Base-by-base conservation (phyloP, 805 yeast genomes). In the Wickerhamiella alocasiicola region DNA sequence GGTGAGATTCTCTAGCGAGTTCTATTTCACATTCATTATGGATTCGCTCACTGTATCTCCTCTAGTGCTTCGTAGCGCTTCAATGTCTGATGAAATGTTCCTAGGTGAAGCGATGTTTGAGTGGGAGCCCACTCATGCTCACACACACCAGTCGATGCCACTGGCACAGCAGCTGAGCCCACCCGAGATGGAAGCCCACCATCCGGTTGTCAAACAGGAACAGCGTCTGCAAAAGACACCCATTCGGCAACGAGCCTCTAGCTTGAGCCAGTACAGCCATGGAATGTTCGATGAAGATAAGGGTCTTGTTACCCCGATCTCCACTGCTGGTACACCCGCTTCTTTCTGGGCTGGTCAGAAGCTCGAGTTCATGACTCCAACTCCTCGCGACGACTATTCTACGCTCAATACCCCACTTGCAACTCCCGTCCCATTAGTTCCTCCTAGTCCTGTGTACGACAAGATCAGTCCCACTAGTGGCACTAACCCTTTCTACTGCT, bases 401-500 rank as follows among this genome's bases (percentile, higher is more conserved):
- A 20, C 34, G 9, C 34, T 30, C 32, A 32, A 44, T 28, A 39
- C 45, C 39, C 46, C 47, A n/a, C 26, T 39, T 28, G 28, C 42
- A 27, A 36, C 46, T 28, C 46, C 46, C 11, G 33, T 35, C 18
- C 40, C 46, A 6, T 34, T 43, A 16, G 35, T 18, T 11, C 41
- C 41, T n/a, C 16, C 34, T 18, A 23, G 29, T 19, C 35, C 34
- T 6, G 13, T 37, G 24, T 37, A 19, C 26, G 38, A 34, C 30
- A 25, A 24, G 23, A 24, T 16, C 30, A 37, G 35, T 20, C 35
- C 41, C 11, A 15, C 26, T 18, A 26, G 25, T 12, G 32, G 42
- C 26, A 32, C 43, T n/a, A 59, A 59, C 43, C 63, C 63, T 25
- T 59, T 57, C 47, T 59, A 59, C 48, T 43, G 49, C 42, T 59